phyloP scores from a whole-genome alignment of 2,329 filamentous ascomycete species.

The Graphium sp. region DNA sequence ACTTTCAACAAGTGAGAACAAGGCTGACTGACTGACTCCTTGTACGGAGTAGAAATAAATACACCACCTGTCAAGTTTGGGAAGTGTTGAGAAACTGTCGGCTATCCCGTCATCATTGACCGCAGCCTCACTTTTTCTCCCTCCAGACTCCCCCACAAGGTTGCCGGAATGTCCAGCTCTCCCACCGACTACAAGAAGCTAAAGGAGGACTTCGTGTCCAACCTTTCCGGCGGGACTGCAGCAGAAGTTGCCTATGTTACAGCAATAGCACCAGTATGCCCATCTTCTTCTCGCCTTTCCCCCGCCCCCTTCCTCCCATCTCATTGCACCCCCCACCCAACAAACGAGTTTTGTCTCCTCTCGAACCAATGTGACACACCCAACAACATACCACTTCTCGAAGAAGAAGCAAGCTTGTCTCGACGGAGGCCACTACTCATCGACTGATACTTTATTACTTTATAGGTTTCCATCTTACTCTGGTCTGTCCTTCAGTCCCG shows the following conservation, averaged over 20 bases:
- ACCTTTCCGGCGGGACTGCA: conserved; percentile 68
- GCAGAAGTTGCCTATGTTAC: conserved; percentile 78
- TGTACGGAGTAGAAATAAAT: too few relatives aligned
- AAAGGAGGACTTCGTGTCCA: conserved; percentile 93
- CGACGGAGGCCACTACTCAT: too few relatives aligned
- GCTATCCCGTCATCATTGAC: background rate
- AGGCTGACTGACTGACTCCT: too few relatives aligned
- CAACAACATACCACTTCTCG: too few relatives aligned
- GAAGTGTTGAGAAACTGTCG: too few relatives aligned
- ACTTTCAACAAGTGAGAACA: too few relatives aligned
- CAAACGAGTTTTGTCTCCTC: background rate
- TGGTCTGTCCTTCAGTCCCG: conserved; percentile 83
- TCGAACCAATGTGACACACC: too few relatives aligned
- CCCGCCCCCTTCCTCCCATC: conserved; percentile 6
- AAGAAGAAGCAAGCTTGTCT: too few relatives aligned
- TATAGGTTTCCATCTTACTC: conserved; percentile 61
- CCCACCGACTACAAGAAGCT: conserved; percentile 61
- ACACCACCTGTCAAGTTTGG: too few relatives aligned
- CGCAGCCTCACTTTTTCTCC: too few relatives aligned
- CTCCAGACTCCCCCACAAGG: too few relatives aligned
- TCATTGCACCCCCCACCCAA: conserved; percentile 5
- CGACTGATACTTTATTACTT: conserved; percentile 8
- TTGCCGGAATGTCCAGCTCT: conserved; percentile 17
- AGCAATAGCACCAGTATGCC: conserved; percentile 61
- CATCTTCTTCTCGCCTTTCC: conserved; percentile 3